Evolutionary conservation across 139 green algal species (phyloP).

Genomic region (Tetraselmis striata): DNA sequence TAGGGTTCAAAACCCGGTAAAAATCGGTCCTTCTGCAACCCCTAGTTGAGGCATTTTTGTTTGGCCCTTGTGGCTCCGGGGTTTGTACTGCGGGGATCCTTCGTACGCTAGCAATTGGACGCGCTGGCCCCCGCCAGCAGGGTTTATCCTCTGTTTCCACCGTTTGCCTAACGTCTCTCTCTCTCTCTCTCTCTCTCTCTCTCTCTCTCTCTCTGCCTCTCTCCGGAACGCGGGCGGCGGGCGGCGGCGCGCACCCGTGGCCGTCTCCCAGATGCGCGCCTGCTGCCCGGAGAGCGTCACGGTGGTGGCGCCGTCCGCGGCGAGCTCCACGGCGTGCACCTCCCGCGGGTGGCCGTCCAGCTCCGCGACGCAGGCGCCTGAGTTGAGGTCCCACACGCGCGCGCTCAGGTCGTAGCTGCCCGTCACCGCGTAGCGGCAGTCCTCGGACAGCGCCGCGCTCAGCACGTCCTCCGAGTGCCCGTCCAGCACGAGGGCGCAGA

Average conservation of each 20-base stretch:
- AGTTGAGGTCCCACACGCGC: constrained; percentile 41
- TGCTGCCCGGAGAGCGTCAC: background rate
- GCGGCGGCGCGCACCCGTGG: background rate
- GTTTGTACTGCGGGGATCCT: too few species aligned
- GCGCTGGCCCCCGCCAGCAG: too few species aligned
- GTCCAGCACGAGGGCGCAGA: constrained; percentile 37
- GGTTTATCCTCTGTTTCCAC: too few species aligned
- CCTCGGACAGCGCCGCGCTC: constrained; percentile 11
- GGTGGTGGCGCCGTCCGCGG: background rate
- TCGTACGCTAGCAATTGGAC: too few species aligned
- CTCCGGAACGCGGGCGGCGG: too few species aligned
- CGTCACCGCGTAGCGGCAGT: constrained; percentile 39
- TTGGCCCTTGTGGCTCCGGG: too few species aligned
- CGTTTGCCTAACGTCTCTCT: too few species aligned
- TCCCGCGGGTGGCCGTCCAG: background rate
- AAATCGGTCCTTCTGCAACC: too few species aligned
- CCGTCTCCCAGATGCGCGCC: background rate
- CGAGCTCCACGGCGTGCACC: background rate
- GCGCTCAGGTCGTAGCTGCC: constrained; percentile 37
- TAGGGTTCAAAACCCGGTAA: too few species aligned
- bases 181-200: too few species aligned
- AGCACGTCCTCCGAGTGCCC: constrained; percentile 56
- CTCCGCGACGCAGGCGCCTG: background rate
- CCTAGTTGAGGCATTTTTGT: too few species aligned
- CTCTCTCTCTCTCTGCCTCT: too few species aligned